Conservation (phyloP, 2,329 filamentous ascomycete species). For the Coleophoma eucalyptorum region DNA sequence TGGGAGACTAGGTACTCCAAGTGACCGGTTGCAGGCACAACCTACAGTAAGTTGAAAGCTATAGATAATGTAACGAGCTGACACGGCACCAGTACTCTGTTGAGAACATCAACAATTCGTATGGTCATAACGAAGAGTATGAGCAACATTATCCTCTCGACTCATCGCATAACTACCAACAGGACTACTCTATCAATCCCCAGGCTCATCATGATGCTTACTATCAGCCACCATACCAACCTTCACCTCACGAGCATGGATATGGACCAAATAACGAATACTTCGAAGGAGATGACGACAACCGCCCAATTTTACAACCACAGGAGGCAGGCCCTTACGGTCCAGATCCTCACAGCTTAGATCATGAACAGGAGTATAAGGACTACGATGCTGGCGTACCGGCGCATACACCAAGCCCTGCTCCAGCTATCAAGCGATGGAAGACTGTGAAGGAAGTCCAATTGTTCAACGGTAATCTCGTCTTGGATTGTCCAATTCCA, state of each 20-base stretch:
- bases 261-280: slow-evolving; percentile 18
- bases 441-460: slow-evolving; percentile 99
- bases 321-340: slow-evolving; percentile 45
- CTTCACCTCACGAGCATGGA: slow-evolving; percentile 32
- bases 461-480: slow-evolving; percentile 92
- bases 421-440: slow-evolving; percentile 73
- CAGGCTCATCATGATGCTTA: slow-evolving; percentile 86
- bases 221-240: slow-evolving; percentile 79
- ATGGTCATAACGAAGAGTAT: slow-evolving; percentile 58
- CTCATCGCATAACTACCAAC: slow-evolving; percentile 43
- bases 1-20: slow-evolving; percentile 47
- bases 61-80: not conserved
- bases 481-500: slow-evolving; percentile 93
- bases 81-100: slow-evolving; percentile 57
- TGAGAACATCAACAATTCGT: slow-evolving; percentile 60
- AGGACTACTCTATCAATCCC: slow-evolving; percentile 74
- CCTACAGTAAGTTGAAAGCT: slow-evolving; percentile 61
- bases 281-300: slow-evolving; percentile 62
- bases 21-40: slow-evolving; percentile 77
- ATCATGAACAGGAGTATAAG: slow-evolving; percentile 35
- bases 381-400: slow-evolving; percentile 32
- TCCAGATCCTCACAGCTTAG: slow-evolving; percentile 46
- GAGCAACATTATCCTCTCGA: slow-evolving; percentile 46
- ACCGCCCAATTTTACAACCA: slow-evolving; percentile 69
- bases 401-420: slow-evolving; percentile 46